Evolutionary conservation across 768 basidiomycete genomes (phyloP), one percentile per base, ranked within the genome.

Genomic region (Boletales sp.): DNA sequence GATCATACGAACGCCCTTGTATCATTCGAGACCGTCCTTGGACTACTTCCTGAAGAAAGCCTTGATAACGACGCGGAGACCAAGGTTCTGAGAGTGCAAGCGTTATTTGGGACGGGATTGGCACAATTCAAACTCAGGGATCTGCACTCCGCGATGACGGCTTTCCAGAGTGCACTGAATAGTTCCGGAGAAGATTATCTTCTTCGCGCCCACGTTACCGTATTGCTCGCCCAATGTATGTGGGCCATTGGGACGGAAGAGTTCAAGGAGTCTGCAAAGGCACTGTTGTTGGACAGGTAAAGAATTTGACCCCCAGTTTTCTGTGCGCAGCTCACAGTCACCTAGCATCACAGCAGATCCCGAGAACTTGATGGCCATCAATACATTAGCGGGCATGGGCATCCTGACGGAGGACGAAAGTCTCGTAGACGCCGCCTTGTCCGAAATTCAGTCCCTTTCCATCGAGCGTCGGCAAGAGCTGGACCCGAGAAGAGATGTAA

Each of bases 311-410:
- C 15, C 31, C 37, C 9, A 5, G 35, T 17, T 48, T 19, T n/a
- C 44, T 38, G 45, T 41, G 46, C 42, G 37, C 32, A 9, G 28
- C 60, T 67, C 39, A 65, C 56, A 17, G 9, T 12, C 41, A 25
- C 46, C 17, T 57, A 95, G 94, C 59, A 86, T 96, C 55, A 75
- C 84, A 0, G 67, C 75, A 21, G 89, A 95, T 62, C 78, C 86
- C 0, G 86, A 86, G 53, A 90, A 94, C 60, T 64, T 93, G 44
- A 74, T 79, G 47, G 91, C 90, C 1, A 87, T 95, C 65, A 89
- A 86, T 41, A 79, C 84, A 0, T 78, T 97, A 1, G 88, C 89
- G 1, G 88, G 87, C n/a, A 92, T 96, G 81, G 93, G 90, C 11
- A 83, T 93, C 48, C 69, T 94, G 46, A 86, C 86, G 4, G 75